Percentiles rank a stretch among this genome's conserved stretches.
Evolutionary conservation across 2,329 filamentous ascomycete species (phyloP).

Genomic region (Paecilomyces formosus): DNA sequence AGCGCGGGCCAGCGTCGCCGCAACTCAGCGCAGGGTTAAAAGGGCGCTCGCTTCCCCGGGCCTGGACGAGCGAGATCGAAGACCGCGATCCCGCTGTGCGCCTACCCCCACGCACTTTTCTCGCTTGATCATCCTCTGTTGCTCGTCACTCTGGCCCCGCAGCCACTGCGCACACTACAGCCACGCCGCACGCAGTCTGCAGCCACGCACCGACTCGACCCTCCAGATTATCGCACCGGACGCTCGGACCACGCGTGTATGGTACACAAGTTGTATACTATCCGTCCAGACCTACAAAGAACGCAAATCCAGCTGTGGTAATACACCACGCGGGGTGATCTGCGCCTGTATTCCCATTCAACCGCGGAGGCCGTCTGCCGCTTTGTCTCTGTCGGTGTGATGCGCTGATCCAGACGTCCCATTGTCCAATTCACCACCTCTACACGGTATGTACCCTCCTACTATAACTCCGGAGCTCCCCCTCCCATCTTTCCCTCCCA

Average conservation of each 20-base stretch:
- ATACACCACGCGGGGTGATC: not conserved
- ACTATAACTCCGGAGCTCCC: no score
- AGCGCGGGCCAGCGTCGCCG: conserved; percentile 7
- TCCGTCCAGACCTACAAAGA: not conserved
- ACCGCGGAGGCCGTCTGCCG: not conserved
- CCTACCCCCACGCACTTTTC: not conserved
- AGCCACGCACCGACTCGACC: conserved; percentile 4
- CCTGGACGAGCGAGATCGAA: conserved; percentile 1
- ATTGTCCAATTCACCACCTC: not conserved
- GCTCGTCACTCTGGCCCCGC: not conserved
- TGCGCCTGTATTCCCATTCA: not conserved
- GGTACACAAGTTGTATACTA: not conserved
- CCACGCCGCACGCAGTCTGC: conserved; percentile 4
- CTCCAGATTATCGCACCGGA: not conserved
- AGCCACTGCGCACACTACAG: not conserved
- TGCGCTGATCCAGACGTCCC: conserved; percentile 5
- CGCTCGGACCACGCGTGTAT: not conserved
- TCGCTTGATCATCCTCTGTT: not conserved
- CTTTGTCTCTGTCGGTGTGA: not conserved
- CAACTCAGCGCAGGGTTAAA: conserved; percentile 25
- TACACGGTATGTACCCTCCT: not conserved
- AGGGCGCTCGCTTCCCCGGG: conserved; percentile 20
- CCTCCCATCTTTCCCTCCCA: not conserved
- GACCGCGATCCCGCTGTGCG: not conserved
- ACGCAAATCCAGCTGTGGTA: not conserved